A percentile compares a stretch with the other conserved stretches of the same genome.
These are phyloP conservation scores for Aegilops speltoides DNA, from an alignment of 176 grass and related monocot genomes.

Conservation along the genomic window DNA sequence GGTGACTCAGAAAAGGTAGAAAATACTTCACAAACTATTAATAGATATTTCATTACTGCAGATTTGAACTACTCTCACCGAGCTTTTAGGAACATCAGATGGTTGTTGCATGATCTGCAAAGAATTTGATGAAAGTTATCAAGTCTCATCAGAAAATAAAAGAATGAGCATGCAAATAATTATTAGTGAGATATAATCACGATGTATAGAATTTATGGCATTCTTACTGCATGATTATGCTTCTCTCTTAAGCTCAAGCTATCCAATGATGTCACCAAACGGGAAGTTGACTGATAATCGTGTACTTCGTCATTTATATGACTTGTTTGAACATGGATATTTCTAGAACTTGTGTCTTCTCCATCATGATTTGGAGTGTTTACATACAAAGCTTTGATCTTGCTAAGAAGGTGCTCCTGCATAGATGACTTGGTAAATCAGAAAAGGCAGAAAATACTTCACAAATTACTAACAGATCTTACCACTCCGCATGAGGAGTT, in stretches of 20 bases:
- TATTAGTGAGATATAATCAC: not conserved
- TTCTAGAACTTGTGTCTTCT: slow-evolving; percentile 8
- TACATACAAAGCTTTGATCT: slow-evolving; percentile 3
- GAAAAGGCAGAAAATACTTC: not conserved
- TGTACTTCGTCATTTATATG: not conserved
- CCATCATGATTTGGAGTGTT: no score
- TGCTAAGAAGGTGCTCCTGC: slow-evolving; percentile 10
- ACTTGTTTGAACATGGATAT: not conserved
- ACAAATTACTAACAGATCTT: no score
- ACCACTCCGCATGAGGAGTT: no score
- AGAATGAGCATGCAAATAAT: not conserved
- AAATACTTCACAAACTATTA: not conserved
- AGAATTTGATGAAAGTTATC: not conserved
- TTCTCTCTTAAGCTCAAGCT: not conserved
- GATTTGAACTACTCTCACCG: slow-evolving; percentile 9
- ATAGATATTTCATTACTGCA: not conserved
- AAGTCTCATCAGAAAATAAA: not conserved
- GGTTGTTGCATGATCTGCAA: not conserved
- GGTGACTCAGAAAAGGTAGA: not conserved
- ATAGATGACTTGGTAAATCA: not conserved
- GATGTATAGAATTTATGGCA: not conserved
- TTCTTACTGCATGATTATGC: slow-evolving; percentile 1
- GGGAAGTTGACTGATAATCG: not conserved
- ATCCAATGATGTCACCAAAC: not conserved
- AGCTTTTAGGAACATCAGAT: not conserved